A percentile compares a stretch with the other conserved stretches of the same genome.
Evolutionary conservation across 805 yeast species (phyloP).

Genomic region (Maudiozyma bulderi): DNA sequence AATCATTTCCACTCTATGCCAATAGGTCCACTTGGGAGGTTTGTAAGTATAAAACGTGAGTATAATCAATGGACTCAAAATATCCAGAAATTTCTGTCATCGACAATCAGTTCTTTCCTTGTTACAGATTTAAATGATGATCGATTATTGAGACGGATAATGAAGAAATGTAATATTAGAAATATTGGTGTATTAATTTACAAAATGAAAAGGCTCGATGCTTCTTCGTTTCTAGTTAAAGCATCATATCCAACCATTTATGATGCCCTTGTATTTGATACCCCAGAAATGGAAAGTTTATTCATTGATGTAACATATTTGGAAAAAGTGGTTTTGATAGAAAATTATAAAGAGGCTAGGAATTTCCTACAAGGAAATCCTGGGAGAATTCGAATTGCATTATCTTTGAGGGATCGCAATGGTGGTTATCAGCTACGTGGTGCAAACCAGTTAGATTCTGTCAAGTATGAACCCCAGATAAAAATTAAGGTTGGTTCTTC

Average conservation of each 20-base stretch:
- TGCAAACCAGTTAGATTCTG: constrained; percentile 45
- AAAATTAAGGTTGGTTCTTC: constrained; percentile 15
- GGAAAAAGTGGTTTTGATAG: constrained; percentile 49
- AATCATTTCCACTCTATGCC: constrained; percentile 42
- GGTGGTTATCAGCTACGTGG: constrained; percentile 41
- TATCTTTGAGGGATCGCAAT: constrained; percentile 33
- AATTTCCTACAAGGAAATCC: constrained; percentile 29
- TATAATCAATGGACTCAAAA: constrained; percentile 48
- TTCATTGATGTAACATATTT: constrained; percentile 54
- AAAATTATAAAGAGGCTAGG: constrained; percentile 44
- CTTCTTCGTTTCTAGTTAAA: constrained; percentile 35
- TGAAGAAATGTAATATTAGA: constrained; percentile 26
- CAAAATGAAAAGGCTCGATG: constrained; percentile 36
- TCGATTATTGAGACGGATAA: constrained; percentile 30
- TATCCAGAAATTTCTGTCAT: constrained; percentile 46
- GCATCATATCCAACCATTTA: constrained; percentile 38
- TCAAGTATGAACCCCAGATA: constrained; percentile 31
- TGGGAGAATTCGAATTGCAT: constrained; percentile 34
- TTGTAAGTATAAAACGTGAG: constrained; percentile 46
- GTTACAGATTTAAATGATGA: constrained; percentile 60
- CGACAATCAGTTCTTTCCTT: constrained; percentile 50
- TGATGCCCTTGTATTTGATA: constrained; percentile 50
- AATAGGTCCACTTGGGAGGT: constrained; percentile 72
- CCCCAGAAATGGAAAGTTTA: constrained; percentile 47
- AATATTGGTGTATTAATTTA: constrained; percentile 42